Conservation (phyloP, 345 rosid genomes). For the Microthlaspi erraticum region DNA sequence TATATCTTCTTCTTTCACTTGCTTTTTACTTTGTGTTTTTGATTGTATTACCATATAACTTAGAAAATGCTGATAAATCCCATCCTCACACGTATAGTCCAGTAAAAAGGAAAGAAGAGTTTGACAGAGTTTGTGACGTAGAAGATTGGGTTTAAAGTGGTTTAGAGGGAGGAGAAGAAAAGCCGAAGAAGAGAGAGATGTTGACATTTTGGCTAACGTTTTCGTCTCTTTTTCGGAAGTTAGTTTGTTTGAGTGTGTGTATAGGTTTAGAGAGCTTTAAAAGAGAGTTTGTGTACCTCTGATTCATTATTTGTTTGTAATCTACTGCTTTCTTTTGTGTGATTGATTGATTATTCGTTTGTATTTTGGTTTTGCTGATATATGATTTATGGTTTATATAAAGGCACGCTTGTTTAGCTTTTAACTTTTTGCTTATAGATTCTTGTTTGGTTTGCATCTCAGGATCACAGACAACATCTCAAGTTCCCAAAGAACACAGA, state of each 20-base stretch:
- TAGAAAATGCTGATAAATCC: conserved; percentile 36
- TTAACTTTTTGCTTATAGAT: no score
- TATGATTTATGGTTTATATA: conserved; percentile 16
- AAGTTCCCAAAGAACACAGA: not conserved
- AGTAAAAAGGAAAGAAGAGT: conserved; percentile 14
- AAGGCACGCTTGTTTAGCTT: not conserved
- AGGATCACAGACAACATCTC: no score
- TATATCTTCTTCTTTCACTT: conserved; percentile 24
- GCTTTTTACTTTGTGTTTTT: conserved; percentile 34
- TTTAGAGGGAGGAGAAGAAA: conserved; percentile 33
- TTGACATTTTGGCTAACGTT: conserved; percentile 43
- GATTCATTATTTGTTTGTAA: conserved; percentile 36
- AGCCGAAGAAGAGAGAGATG: conserved; percentile 28
- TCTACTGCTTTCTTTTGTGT: conserved; percentile 32
- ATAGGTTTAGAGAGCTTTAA: conserved; percentile 33
- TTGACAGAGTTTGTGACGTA: conserved; percentile 35
- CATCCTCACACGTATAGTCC: conserved; percentile 36
- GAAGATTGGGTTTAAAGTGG: conserved; percentile 31
- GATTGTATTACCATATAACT: conserved; percentile 40
- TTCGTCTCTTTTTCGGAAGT: conserved; percentile 19
- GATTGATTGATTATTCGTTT: conserved; percentile 32
- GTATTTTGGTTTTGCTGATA: conserved; percentile 31
- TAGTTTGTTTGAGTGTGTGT: conserved; percentile 37
- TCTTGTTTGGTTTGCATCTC: not conserved
- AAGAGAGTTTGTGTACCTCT: conserved; percentile 25